phyloP scores from a whole-genome alignment of 108 stramenopile species.

The Parietichytrium sp. region DNA sequence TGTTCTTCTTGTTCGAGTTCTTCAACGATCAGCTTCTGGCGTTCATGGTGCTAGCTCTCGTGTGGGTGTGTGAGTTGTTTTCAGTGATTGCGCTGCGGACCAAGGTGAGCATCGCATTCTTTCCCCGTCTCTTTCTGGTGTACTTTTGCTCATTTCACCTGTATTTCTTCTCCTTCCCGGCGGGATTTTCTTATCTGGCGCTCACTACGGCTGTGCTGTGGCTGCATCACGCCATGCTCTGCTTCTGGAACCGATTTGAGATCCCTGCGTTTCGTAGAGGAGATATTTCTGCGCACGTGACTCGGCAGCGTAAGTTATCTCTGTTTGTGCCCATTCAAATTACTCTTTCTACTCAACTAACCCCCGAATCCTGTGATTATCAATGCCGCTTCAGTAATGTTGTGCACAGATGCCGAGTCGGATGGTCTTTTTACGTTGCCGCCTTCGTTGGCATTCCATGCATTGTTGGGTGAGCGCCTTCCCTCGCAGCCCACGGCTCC shows the following conservation, averaged over 20 bases:
- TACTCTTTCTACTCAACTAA: no score
- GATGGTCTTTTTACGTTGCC: no score
- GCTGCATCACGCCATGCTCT: no score
- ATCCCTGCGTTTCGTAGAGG: constrained; percentile 74
- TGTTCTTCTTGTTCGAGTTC: constrained; percentile 66
- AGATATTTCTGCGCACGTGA: no score
- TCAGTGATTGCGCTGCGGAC: constrained; percentile 53
- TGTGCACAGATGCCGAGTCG: no score
- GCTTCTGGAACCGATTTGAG: constrained; percentile 89
- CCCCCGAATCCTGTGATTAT: no score
- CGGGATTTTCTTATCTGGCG: constrained; percentile 81
- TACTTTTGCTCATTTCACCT: constrained; percentile 84
- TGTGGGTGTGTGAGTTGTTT: constrained; percentile 60
- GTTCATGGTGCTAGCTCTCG: constrained; percentile 54
- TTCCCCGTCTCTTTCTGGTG: constrained; percentile 81
- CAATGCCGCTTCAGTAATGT: no score
- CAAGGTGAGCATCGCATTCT: constrained; percentile 71
- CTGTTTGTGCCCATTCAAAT: no score
- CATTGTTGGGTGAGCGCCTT: no score
- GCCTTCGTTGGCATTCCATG: no score
- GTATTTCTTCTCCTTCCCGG: constrained; percentile 86
- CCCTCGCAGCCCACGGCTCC: no score
- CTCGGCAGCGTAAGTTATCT: no score
- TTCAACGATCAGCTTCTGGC: constrained; percentile 64
- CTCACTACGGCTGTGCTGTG: constrained; percentile 68